Percentiles rank a stretch among this genome's conserved stretches.
Evolutionary conservation across 306 rosid species (phyloP).

Genomic region (Cotoneaster glaucophyllus): DNA sequence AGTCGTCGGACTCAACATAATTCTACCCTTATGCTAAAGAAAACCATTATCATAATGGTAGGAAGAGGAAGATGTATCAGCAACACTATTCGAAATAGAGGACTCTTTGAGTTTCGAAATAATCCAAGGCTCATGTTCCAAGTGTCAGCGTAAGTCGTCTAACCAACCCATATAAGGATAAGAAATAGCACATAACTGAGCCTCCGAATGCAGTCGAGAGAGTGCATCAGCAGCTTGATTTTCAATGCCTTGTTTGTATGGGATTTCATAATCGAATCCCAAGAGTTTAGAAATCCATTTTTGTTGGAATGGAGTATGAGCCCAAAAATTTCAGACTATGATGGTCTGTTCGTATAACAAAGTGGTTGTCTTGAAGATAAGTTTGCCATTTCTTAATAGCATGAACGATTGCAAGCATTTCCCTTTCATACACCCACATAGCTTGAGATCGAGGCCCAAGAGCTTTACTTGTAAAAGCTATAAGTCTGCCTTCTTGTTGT

Average conservation of each 20-base stretch:
- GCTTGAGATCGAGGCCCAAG: not conserved
- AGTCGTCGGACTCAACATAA: too few species aligned
- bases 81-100: rapidly evolving
- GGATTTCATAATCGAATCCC: not conserved
- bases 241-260: not conserved
- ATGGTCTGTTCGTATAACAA: not conserved
- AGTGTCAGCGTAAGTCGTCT: too few species aligned
- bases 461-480: not conserved
- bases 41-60: too few species aligned
- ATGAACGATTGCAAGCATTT: not conserved
- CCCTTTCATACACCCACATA: not conserved
- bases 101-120: too few species aligned
- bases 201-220: too few species aligned
- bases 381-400: not conserved
- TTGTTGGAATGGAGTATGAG: not conserved
- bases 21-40: too few species aligned
- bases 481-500: not conserved
- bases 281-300: not conserved
- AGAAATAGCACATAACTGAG: too few species aligned
- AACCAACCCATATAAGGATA: too few species aligned
- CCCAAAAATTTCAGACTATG: rapidly evolving
- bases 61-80: rapidly evolving
- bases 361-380: not conserved
- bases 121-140: too few species aligned
- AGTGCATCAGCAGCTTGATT: too few species aligned